A percentile compares a stretch with the other conserved stretches of the same genome.
Conservation (phyloP, 2,329 filamentous ascomycete species). For the Colletotrichum gigasporum region DNA sequence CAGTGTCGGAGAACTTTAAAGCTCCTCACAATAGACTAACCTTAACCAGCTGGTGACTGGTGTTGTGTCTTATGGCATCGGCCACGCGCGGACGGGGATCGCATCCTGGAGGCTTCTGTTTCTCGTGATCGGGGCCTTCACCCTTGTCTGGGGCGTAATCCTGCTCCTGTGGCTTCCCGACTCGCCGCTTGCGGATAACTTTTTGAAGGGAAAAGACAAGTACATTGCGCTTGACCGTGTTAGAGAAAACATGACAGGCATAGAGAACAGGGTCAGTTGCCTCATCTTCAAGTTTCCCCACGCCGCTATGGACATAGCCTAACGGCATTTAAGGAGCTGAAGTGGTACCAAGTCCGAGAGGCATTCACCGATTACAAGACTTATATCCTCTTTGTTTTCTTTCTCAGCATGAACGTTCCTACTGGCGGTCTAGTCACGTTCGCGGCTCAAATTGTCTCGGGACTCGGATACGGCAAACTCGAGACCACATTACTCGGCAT, state of each 20-base stretch:
- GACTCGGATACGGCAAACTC: constrained; percentile 59
- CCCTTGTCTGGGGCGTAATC: constrained; percentile 40
- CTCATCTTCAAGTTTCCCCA: not conserved
- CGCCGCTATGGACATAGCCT: fast-evolving
- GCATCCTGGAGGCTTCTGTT: constrained; percentile 45
- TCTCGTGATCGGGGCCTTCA: constrained; percentile 45
- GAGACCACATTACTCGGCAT: constrained; percentile 43
- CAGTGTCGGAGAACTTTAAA: no score
- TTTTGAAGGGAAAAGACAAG: not conserved
- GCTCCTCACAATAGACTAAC: not conserved
- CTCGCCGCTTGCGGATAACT: constrained; percentile 33
- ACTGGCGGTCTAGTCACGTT: constrained; percentile 47
- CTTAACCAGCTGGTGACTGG: constrained; percentile 30
- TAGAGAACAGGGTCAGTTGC: constrained; percentile 37
- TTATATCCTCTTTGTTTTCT: constrained; percentile 41
- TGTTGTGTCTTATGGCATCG: constrained; percentile 46
- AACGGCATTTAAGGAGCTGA: constrained; percentile 32
- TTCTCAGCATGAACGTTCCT: constrained; percentile 38
- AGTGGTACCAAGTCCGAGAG: constrained; percentile 42
- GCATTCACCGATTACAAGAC: constrained; percentile 43
- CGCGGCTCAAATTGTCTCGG: constrained; percentile 60
- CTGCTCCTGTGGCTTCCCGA: constrained; percentile 35
- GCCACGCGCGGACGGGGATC: constrained; percentile 40
- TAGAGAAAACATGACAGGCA: constrained; percentile 45
- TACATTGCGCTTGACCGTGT: constrained; percentile 42